Conservation (phyloP, 129 eudicot genomes). For the Helianthus tuberosus region DNA sequence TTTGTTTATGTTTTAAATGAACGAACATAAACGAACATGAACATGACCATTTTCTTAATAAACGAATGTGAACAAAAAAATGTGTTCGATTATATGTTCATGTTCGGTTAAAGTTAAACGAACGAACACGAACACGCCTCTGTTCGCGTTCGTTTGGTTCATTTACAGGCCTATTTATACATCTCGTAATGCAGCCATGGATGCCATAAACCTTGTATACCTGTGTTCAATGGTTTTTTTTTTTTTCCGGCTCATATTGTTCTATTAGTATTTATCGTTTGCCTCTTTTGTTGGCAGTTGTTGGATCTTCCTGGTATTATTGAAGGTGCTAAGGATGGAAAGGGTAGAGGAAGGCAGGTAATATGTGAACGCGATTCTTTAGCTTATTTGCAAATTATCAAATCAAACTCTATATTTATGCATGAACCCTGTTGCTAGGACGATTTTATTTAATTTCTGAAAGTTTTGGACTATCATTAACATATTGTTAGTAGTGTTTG, state of each 20-base stretch:
- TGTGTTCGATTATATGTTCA: too few species aligned
- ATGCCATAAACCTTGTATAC: too few species aligned
- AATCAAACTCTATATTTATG: neutral
- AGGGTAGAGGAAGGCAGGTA: conserved; percentile 99
- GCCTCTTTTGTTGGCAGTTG: conserved; percentile 53
- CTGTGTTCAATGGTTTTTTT: too few species aligned
- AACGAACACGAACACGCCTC: too few species aligned
- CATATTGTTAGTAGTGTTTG: neutral
- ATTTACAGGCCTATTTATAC: too few species aligned
- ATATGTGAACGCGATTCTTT: neutral
- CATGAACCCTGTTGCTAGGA: conserved; percentile 16
- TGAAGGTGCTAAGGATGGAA: conserved; percentile 99
- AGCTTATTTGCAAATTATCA: conserved; percentile 9
- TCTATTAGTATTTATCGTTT: neutral
- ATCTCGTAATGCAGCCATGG: too few species aligned
- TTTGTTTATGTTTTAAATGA: too few species aligned
- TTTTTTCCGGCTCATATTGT: conserved; percentile 4
- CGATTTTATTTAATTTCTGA: neutral
- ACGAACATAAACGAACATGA: too few species aligned
- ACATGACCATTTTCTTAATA: too few species aligned
- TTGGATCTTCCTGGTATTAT: conserved; percentile 99
- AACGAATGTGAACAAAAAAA: too few species aligned
- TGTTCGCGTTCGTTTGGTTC: too few species aligned
- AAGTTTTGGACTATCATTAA: conserved; percentile 2
- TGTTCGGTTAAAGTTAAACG: too few species aligned